Percentiles rank a stretch among this genome's conserved stretches.
Evolutionary conservation across 768 basidiomycete genomes (phyloP).

Genomic region (Trametes cubensis): DNA sequence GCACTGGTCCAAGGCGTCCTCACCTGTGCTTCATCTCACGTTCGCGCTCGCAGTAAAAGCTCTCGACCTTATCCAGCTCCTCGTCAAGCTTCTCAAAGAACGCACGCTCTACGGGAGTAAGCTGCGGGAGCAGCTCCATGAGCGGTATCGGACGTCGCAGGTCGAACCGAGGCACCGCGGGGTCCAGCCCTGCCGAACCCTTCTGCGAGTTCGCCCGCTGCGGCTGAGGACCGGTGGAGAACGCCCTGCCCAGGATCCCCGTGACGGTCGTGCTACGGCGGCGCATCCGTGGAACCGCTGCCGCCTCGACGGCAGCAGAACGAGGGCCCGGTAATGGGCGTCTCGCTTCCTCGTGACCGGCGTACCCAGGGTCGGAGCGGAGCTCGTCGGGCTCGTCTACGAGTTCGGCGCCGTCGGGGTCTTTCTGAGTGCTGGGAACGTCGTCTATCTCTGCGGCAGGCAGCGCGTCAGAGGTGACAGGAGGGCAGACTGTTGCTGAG

Average conservation of each 20-base stretch:
- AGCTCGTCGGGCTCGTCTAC: neutral
- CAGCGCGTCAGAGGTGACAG: neutral
- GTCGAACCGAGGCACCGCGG: constrained; percentile 11
- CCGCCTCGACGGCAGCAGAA: neutral
- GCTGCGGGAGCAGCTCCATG: constrained; percentile 48
- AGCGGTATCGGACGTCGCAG: constrained; percentile 28
- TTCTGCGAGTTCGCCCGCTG: constrained; percentile 5
- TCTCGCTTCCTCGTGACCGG: neutral
- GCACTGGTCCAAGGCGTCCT: constrained; percentile 8
- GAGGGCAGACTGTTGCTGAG: neutral
- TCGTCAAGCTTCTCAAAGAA: constrained; percentile 81
- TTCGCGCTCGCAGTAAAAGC: constrained; percentile 78
- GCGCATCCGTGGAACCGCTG: neutral
- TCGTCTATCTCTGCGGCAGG: neutral
- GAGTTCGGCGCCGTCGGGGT: neutral
- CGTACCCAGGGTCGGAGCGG: neutral
- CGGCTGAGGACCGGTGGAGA: neutral
- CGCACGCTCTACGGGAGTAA: constrained; percentile 60
- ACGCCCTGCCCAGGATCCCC: constrained; percentile 4
- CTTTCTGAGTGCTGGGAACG: neutral
- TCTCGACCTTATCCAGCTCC: constrained; percentile 83
- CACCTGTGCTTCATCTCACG: constrained; percentile 52
- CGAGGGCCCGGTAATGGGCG: neutral
- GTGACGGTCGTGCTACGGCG: constrained; percentile 15
- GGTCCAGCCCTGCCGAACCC: neutral